These are phyloP conservation scores for Penicillium frequentans DNA, from an alignment of 2,329 filamentous ascomycete species.

Conservation along the genomic window DNA sequence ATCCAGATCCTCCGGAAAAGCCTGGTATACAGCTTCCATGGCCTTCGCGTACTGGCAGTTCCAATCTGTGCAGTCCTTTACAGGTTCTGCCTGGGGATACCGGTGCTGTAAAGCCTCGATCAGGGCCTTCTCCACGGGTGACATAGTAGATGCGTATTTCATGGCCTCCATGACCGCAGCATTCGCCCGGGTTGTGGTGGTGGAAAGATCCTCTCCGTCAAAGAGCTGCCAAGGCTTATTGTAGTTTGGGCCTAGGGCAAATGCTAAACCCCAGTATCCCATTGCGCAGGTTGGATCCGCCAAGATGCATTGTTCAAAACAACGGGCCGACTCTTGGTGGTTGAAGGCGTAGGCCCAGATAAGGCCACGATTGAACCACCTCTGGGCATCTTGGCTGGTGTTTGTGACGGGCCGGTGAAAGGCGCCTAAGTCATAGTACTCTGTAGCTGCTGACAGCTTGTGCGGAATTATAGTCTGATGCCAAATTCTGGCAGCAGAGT, in stretches of 20 bases:
- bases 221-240: slow-evolving; percentile 77
- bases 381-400: slow-evolving; percentile 29
- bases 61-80: slow-evolving; percentile 53
- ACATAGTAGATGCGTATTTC: slow-evolving; percentile 35
- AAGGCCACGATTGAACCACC: slow-evolving; percentile 41
- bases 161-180: slow-evolving; percentile 48
- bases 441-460: slow-evolving; percentile 2
- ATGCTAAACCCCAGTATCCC: slow-evolving; percentile 51
- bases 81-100: slow-evolving; percentile 56
- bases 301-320: slow-evolving; percentile 34
- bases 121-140: slow-evolving; percentile 61
- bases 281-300: slow-evolving; percentile 36
- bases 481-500: slow-evolving; percentile 3
- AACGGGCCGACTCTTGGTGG: slow-evolving; percentile 36
- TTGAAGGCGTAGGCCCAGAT: slow-evolving; percentile 43
- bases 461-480: slow-evolving; percentile 1
- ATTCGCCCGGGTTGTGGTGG: slow-evolving; percentile 41
- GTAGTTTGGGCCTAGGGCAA: slow-evolving; percentile 71
- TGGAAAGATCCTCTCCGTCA: slow-evolving; percentile 57
- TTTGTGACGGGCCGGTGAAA: slow-evolving; percentile 38
- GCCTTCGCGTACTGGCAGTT: slow-evolving; percentile 62
- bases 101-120: slow-evolving; percentile 62
- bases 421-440: slow-evolving; percentile 36
- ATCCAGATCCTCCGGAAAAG: slow-evolving; percentile 60
- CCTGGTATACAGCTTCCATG: slow-evolving; percentile 56